Conservation (phyloP, 176 grass and related monocot genomes). For the Chrysopogon serrulatus region DNA sequence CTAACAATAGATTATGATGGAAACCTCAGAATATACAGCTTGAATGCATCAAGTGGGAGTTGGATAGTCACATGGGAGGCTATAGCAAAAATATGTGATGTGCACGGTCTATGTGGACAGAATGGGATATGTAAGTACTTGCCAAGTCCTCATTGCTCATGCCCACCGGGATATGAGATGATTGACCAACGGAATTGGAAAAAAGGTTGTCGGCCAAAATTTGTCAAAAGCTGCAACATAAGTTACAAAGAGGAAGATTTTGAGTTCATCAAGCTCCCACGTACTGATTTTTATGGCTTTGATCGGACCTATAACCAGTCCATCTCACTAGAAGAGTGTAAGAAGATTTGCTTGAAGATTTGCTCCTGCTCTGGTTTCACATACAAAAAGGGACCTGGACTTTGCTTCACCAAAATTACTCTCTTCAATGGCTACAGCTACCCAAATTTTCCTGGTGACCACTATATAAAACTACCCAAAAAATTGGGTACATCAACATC, state of each 20-base stretch:
- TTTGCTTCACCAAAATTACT: slow-evolving; percentile 43
- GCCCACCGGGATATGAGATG: slow-evolving; percentile 46
- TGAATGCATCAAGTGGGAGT: background rate
- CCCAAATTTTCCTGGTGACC: slow-evolving; percentile 28
- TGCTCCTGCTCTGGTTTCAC: slow-evolving; percentile 38
- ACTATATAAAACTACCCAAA: slow-evolving; percentile 55
- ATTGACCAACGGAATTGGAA: slow-evolving; percentile 32
- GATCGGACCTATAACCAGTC: slow-evolving; percentile 19
- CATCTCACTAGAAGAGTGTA: slow-evolving; percentile 33
- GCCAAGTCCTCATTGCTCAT: slow-evolving; percentile 26
- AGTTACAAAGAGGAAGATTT: slow-evolving; percentile 3
- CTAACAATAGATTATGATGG: slow-evolving; percentile 20
- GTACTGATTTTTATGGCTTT: slow-evolving; percentile 53
- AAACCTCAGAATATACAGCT: background rate
- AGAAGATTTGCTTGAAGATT: slow-evolving; percentile 12
- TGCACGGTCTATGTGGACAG: slow-evolving; percentile 57
- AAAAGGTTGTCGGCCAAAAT: slow-evolving; percentile 43
- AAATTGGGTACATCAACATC: slow-evolving; percentile 8
- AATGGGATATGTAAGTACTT: slow-evolving; percentile 45
- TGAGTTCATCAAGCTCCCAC: slow-evolving; percentile 36
- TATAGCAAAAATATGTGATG: slow-evolving; percentile 24
- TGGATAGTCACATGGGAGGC: slow-evolving; percentile 38
- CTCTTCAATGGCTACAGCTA: slow-evolving; percentile 53
- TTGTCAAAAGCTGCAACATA: slow-evolving; percentile 24
- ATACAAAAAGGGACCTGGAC: slow-evolving; percentile 18